Evolutionary conservation across 2,329 filamentous ascomycete genomes (phyloP).

Genomic region (Fusarium sp.): DNA sequence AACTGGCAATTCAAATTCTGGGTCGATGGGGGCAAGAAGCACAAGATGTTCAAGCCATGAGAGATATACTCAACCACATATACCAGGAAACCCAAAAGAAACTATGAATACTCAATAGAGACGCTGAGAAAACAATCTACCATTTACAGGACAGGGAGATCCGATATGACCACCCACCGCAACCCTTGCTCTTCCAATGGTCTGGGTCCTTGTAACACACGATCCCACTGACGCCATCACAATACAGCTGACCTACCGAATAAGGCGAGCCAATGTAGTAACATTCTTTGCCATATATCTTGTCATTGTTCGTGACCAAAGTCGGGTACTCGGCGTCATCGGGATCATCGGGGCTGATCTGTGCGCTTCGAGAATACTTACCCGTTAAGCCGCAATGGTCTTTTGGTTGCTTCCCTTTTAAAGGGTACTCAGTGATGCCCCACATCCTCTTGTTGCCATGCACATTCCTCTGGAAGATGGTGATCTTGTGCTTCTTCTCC

Average conservation of each 20-base stretch:
- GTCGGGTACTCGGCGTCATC: neutral
- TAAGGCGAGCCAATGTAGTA: neutral
- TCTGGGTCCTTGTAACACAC: neutral
- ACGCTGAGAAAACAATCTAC: too few species aligned
- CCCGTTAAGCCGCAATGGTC: neutral
- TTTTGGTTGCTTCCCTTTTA: neutral
- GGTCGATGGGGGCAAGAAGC: neutral
- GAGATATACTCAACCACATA: neutral
- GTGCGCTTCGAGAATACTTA: neutral
- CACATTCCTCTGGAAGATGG: neutral
- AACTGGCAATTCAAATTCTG: neutral
- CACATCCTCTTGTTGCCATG: neutral
- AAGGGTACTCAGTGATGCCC: neutral
- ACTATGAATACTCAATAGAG: too few species aligned
- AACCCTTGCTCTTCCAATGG: neutral
- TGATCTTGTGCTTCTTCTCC: neutral
- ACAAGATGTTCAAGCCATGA: neutral
- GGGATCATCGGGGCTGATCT: neutral
- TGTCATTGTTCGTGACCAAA: neutral
- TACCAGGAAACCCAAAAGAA: neutral
- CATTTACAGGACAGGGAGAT: neutral
- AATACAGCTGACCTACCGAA: neutral
- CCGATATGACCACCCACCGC: neutral
- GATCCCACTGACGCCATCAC: neutral
- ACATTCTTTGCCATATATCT: neutral